Evolutionary conservation across 768 basidiomycete genomes (phyloP).

Genomic region (Lactifluus pinguis): DNA sequence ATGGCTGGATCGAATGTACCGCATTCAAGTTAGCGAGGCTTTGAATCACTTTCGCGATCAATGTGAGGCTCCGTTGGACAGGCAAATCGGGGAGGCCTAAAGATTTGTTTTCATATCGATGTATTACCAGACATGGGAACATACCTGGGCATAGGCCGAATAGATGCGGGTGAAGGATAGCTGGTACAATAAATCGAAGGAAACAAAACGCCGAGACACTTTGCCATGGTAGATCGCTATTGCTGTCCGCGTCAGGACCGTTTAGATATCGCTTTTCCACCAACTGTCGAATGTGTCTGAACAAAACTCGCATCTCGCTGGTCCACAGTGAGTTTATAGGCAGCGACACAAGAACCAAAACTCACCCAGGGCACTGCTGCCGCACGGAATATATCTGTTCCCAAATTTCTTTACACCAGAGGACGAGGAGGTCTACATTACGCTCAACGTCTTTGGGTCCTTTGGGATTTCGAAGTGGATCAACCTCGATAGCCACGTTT

Average conservation of each 20-base stretch:
- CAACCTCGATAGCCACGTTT: conserved; percentile 73
- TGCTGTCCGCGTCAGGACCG: conserved; percentile 33
- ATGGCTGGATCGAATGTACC: conserved; percentile 32
- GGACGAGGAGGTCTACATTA: conserved; percentile 57
- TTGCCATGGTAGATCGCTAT: conserved; percentile 60
- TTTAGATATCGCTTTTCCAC: conserved; percentile 58
- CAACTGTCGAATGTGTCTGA: conserved; percentile 58
- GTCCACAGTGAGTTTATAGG: conserved; percentile 6
- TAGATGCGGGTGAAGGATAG: conserved; percentile 79
- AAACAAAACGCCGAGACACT: conserved; percentile 87
- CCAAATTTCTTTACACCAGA: conserved; percentile 80
- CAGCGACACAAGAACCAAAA: conserved; percentile 13
- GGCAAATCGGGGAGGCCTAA: conserved; percentile 56
- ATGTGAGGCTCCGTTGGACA: conserved; percentile 71
- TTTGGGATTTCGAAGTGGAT: conserved; percentile 61
- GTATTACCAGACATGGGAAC: conserved; percentile 3
- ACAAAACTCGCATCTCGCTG: conserved; percentile 67
- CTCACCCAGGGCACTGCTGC: conserved; percentile 66
- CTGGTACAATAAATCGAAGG: conserved; percentile 83
- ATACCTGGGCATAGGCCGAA: conserved; percentile 71
- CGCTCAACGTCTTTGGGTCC: conserved; percentile 52
- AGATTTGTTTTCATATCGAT: neutral
- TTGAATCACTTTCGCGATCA: conserved; percentile 85
- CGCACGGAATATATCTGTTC: conserved; percentile 68
- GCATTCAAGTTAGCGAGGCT: conserved; percentile 79